Evolutionary conservation across 1,139 yeast genomes (phyloP), one percentile per base, ranked within the genome.

Genomic region (Debaryomyces udenii): DNA sequence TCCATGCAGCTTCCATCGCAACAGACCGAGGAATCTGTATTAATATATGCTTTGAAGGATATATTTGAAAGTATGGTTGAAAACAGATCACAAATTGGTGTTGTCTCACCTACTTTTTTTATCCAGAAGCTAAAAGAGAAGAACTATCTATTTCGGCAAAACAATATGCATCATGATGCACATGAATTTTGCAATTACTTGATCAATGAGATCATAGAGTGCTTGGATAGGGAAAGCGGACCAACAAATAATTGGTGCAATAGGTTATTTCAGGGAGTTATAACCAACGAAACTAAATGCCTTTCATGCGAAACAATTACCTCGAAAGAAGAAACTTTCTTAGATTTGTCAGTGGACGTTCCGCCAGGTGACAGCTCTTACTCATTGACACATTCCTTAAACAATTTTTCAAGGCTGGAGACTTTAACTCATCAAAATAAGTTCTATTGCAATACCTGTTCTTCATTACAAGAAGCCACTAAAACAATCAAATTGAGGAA

Each of bases 81-180:
- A 57, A 81, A 83, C 59, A 67, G 69, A 42, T 75, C 85, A 4
- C 72, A 78, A 18, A 81, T 80, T 3, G 98, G 98, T 3, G 89
- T 93, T 6, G 91, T 89, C 1, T 86, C 96, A 1, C 97, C 98
- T 0, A 68, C 72, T 24, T 76, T 79, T 53, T 78, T 93, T 38
- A 80, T 93, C 37, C 83, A 81, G 37, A 83, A 84, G 39, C 70
- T 91, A 40, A 90, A 90, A 60, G 80, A 79, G 42, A 90, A 88
- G 53, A 93, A 93, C 59, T 86, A 82, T 52, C 68, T 93, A 51
- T 93, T 93, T 60, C 74, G 96, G 47, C 86, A 90, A 45, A 83
- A 86, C 39, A 73, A 73, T 46, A 90, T 91, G 96, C 99, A 93
- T 61, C 99, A 93, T 59, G 99, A 93, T 69, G 97, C 99, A 2